Base-by-base conservation (phyloP, 345 rosid genomes). In the Syzygium grande region DNA sequence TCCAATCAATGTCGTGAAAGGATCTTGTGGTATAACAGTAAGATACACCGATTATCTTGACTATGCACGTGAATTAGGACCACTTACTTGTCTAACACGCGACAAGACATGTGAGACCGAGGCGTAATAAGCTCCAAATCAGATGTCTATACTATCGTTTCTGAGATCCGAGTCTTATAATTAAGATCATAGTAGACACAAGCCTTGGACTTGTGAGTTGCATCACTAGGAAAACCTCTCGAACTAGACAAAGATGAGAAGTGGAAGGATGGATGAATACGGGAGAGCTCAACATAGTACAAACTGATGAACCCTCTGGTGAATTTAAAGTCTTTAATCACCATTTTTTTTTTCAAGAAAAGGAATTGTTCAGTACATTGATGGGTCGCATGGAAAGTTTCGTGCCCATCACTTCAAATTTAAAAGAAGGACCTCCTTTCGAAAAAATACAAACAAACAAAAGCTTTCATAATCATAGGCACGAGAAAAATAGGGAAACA, bases 1-100 rank as follows among this genome's bases (percentile, higher is more conserved):
- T 73, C 4, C 0, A 19, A 73, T 34, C 46, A 4, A 34, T 9
- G 80, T 19, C 43, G 15, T 11, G 65, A 19, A 22, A 19, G 80
- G 25, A 34, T 73, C 79, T 34, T 73, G 25, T 5, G 5, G 80
- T 9, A 34, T 1, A 13, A 73, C 13, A 34, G 13, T 34, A 19
- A 41, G 46, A 68, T 68, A 9, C 0, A 1, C 79, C 79, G 0
- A 17, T 68, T 0, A 17, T 65, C 12, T 34, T 12, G 6, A 73
- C 2, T 0, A 11, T 34, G 80, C 49, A 1, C 0, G 14, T 17
- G 25, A 19, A 73, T 17, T 19, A 34, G 7, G 49, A 19, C 6
- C 25, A 34, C 3, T 3, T 9, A 5, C 1, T 65, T 65, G 22
- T 11, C 15, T 0, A 17, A 9, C 0, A 2, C 25, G 19, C 0